Conservation (phyloP, 1,284 basidiomycete genomes). For the Laetiporus sulphureus region DNA sequence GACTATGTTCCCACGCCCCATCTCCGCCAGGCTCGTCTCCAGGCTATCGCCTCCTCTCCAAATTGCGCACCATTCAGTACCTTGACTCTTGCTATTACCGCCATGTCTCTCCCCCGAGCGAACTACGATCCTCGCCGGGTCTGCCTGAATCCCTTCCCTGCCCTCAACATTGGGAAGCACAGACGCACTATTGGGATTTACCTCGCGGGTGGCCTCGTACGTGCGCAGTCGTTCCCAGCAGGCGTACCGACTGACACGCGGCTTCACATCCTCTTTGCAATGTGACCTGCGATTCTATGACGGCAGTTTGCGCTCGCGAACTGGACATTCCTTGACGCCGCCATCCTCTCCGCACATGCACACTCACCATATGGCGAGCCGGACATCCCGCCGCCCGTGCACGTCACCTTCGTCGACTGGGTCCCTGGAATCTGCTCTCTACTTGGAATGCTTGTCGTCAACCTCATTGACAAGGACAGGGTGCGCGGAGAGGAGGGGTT, state of each 20-base stretch:
- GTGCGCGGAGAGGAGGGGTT: conserved; percentile 78
- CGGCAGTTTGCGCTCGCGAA: conserved; percentile 87
- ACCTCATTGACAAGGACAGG: conserved; percentile 92
- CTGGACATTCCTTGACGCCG: conserved; percentile 96
- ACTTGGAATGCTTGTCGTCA: conserved; percentile 89
- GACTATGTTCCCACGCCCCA: background rate
- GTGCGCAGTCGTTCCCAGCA: conserved; percentile 26
- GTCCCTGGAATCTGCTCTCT: conserved; percentile 92
- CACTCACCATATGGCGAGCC: conserved; percentile 65
- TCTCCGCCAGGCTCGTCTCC: too few species aligned
- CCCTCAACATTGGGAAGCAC: conserved; percentile 56
- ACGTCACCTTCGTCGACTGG: conserved; percentile 93
- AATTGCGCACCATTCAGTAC: too few species aligned
- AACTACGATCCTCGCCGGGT: conserved; percentile 86
- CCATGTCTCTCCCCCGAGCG: conserved; percentile 66
- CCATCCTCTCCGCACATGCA: conserved; percentile 81
- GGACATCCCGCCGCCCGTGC: conserved; percentile 71
- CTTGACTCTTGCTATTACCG: conserved; percentile 7
- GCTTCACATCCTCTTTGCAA: background rate
- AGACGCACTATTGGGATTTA: conserved; percentile 86
- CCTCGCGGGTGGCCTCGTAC: conserved; percentile 82
- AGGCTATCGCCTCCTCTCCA: too few species aligned
- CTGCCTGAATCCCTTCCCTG: conserved; percentile 70
- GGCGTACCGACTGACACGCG: background rate
- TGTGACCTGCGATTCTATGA: background rate